Base-by-base conservation (phyloP, 2,329 filamentous ascomycete genomes). In the Trichoderma arundinaceum region DNA sequence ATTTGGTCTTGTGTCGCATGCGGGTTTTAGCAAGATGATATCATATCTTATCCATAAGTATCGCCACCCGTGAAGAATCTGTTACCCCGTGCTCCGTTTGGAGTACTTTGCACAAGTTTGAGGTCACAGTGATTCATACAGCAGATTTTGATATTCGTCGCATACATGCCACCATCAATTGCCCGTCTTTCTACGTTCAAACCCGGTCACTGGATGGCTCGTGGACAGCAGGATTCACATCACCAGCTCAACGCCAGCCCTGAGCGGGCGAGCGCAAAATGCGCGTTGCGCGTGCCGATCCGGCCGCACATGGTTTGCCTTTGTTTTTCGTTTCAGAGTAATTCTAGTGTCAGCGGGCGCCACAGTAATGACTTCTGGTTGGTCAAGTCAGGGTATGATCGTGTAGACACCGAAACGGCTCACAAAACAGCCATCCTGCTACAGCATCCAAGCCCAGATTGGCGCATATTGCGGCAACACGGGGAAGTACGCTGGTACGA, bases 281-380 rank as follows among this genome's bases (percentile, higher is more conserved):
- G 39, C 57, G 33, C 38, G 19, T 39, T 60, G 46, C 32, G 39
- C 63, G 54, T 60, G 48, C 52, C 61, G 61, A 64, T 64, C 52
- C 61, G 63, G 38, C 54, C 48, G 56, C 38, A 46, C 33, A 56
- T 48, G 48, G 46, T 46, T 54, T 51, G 58, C 22, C 35, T 46
- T 53, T 17, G n/a, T 22, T 35, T 44, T 7, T 35, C 22, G 56
- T 61, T 62, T 66, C 63, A 54, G 32, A 39, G 28, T 44, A 15
- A 60, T 48, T 48, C 38, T 48, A 57, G 44, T 52, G 46, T 53
- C 54, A 60, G 48, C 46, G 41, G 38, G 41, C 65, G 59, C 53
- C 53, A 66, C 65, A 66, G 28, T 19, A 28, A 33, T 41, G 43
- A 19, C 22, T 48, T 43, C 52, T 41, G 39, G 39, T 28, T n/a